Conservation (phyloP, 1,139 yeast species). For the Suhomyces chickasaworum region DNA sequence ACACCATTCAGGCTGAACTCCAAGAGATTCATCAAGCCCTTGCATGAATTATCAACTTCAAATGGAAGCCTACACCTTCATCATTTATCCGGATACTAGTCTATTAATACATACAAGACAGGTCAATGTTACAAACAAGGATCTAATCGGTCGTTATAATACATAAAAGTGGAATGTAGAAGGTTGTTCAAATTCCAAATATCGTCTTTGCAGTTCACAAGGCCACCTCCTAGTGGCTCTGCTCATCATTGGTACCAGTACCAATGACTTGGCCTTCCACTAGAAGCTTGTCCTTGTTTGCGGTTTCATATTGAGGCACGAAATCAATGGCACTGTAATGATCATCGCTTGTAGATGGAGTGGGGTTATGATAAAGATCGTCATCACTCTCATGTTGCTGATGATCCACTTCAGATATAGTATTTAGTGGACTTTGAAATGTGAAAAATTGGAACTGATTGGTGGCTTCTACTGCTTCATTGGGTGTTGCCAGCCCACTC, state of each 20-base stretch:
- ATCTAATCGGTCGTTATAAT: slow-evolving; percentile 2
- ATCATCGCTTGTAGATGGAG: slow-evolving; percentile 17
- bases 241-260: slow-evolving; percentile 12
- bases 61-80: neutral
- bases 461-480: neutral
- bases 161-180: slow-evolving; percentile 1
- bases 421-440: slow-evolving; percentile 14
- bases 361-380: slow-evolving; percentile 18
- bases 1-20: slow-evolving; percentile 17
- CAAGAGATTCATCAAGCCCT: slow-evolving; percentile 19
- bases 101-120: slow-evolving; percentile 5
- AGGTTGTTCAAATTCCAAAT: too few relatives aligned
- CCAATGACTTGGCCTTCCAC: slow-evolving; percentile 10
- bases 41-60: neutral
- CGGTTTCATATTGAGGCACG: slow-evolving; percentile 42
- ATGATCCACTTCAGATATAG: slow-evolving; percentile 17
- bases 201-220: too few relatives aligned
- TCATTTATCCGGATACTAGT: neutral
- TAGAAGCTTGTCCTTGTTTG: slow-evolving; percentile 29
- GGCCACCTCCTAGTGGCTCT: neutral
- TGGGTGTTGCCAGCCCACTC: neutral
- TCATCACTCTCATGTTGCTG: slow-evolving; percentile 10
- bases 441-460: slow-evolving; percentile 22
- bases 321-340: slow-evolving; percentile 32
- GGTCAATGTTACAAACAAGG: neutral